These are phyloP conservation scores for Mycena galericulata DNA, from an alignment of 768 basidiomycete genomes.

Conservation along the genomic window DNA sequence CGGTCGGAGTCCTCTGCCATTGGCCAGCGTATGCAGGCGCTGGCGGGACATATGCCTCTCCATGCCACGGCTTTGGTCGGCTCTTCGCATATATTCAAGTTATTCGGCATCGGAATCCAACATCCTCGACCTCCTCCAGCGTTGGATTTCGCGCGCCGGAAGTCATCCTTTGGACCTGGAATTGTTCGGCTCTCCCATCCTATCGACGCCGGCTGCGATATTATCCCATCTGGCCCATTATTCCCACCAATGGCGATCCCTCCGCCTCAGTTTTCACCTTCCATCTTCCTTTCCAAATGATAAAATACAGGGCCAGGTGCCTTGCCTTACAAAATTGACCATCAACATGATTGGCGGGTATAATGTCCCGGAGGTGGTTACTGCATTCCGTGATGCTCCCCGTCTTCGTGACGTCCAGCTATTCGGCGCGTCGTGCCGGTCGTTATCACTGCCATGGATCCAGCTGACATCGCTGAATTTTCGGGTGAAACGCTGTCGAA, in stretches of 20 bases:
- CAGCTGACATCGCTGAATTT: slow-evolving; percentile 11
- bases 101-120: not conserved
- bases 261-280: not conserved
- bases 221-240: not conserved
- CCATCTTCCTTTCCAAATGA: not conserved
- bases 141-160: slow-evolving; percentile 3
- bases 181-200: not conserved
- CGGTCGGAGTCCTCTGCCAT: not conserved
- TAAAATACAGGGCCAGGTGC: not conserved
- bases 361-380: not conserved
- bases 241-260: not conserved
- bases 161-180: not conserved
- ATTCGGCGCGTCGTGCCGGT: not conserved
- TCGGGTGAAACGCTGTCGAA: not conserved
- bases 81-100: not conserved
- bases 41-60: slow-evolving; percentile 17
- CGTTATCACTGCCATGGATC: slow-evolving; percentile 18
- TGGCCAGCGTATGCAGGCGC: slow-evolving; percentile 10
- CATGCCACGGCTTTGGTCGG: not conserved
- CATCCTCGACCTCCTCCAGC: not conserved
- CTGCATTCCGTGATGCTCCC: slow-evolving; percentile 13
- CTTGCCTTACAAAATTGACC: not conserved
- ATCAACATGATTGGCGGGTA: not conserved
- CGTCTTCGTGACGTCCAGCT: slow-evolving; percentile 12
- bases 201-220: not conserved